Evolutionary conservation across 257 asterid genomes (phyloP), one percentile per base, ranked within the genome.

Genomic region (Buddleja alternifolia): DNA sequence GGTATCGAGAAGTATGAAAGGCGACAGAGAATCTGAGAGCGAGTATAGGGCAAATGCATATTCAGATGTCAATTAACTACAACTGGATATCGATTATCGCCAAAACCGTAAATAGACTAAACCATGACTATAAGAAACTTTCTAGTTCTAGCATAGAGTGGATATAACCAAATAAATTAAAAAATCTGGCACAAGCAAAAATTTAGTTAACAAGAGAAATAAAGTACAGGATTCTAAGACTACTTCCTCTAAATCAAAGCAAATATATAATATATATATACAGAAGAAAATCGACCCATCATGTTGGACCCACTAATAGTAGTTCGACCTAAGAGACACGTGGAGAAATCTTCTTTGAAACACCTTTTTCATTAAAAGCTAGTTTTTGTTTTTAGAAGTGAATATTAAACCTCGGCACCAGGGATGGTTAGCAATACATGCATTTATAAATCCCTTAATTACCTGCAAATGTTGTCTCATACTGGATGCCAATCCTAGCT

Each of bases 401-500:
- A 44, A 45, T 6, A 40, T 66, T 51, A 23, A 40, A 60, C 40
- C 17, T 55, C 24, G 6, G 14, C 39, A 23, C 29, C 42, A n/a
- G 44, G n/a, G n/a, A 70, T 64, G 21, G 36, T 24, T 60, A 9
- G 55, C 42, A 34, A 40, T 4, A 4, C 11, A 10, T 34, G 39
- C 12, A 63, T 19, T 39, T 23, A 34, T 60, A 60, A 65, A 60
- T 63, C 67, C 44, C 48, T 67, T 6, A 47, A 60, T 67, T 87
- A 94, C 99, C 99, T 65, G 99, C 99, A 87, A 77, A 94, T 50
- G 95, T 78, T 58, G 98, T 87, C 77, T 89, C 96, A 61, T 94
- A 94, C 53, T 80, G 95, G 77, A 94, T 85, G 71, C 95, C 99
- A 71, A 94, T 94, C 79, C 99, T 89, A 63, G 93, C 90, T 74